Percentiles rank a stretch among this genome's conserved stretches.
Evolutionary conservation across 129 eudicot species (phyloP).

Genomic region (Chrysanthemum makinoi): DNA sequence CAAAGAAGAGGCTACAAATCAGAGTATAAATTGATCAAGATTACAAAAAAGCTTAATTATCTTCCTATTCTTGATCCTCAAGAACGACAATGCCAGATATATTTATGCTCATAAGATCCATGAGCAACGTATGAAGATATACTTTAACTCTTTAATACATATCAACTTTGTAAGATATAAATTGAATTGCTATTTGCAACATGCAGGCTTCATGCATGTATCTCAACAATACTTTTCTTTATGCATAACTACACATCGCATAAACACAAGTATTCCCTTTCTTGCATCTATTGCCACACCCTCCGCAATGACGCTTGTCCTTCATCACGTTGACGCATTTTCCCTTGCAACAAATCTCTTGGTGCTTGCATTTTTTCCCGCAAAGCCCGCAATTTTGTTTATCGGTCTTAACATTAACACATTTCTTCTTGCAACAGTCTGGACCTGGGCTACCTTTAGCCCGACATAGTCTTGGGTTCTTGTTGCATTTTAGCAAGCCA

Average conservation of each 20-base stretch:
- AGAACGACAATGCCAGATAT: too few species aligned
- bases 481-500: slow-evolving; percentile 45
- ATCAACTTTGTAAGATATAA: slow-evolving; percentile 16
- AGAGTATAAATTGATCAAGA: too few species aligned
- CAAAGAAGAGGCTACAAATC: too few species aligned
- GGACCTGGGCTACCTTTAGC: slow-evolving; percentile 52
- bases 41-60: too few species aligned
- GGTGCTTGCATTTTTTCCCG: slow-evolving; percentile 52
- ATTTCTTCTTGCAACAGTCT: slow-evolving; percentile 62
- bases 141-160: neutral
- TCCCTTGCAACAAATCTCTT: slow-evolving; percentile 63
- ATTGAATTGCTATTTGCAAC: slow-evolving; percentile 13
- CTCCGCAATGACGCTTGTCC: slow-evolving; percentile 53
- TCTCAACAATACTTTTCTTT: neutral
- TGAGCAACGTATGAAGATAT: neutral
- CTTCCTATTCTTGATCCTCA: too few species aligned
- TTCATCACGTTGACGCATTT: slow-evolving; percentile 44
- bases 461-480: slow-evolving; percentile 60
- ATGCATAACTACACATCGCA: slow-evolving; percentile 71
- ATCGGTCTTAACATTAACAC: slow-evolving; percentile 53
- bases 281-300: slow-evolving; percentile 53
- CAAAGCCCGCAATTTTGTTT: slow-evolving; percentile 54
- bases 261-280: slow-evolving; percentile 36
- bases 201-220: neutral
- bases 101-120: neutral